Evolutionary conservation across 1,284 basidiomycete genomes (phyloP), one percentile per base, ranked within the genome.

Genomic region (Trametes sp.): DNA sequence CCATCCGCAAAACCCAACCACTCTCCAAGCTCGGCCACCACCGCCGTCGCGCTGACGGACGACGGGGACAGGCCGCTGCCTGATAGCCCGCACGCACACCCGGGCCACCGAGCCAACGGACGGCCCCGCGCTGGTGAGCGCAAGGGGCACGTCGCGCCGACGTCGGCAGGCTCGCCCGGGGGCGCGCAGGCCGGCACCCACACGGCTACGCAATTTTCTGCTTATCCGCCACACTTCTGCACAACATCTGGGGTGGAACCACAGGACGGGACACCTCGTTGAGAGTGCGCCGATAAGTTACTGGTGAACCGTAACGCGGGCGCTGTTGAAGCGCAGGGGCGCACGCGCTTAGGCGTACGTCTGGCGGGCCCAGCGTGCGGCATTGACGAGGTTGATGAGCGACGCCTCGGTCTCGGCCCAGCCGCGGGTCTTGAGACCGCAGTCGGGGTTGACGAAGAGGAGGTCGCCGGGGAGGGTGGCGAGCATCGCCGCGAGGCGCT

Each of bases 371-470:
- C 93, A 96, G 76, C 90, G 88, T 72, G 94, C 94, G 77, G 89
- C 94, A 69, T 87, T 86, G 75, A 98, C 97, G 74, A 97, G 86
- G 84, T 98, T 98, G 73, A 80, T 76, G 76, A 97, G 88, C 48
- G 93, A 92, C 70, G 90, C 87, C 83, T 98, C 93, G 62, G 95
- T 97, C 86, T 98, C 96, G 78, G 92, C 90, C 96, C 96, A 98
- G 69, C 89, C 93, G 84, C 96, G 95, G 73, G 95, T 97, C 87
- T 96, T 96, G 70, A 94, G 81, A 79, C 92, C 92, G 72, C 92
- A 94, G 77, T 94, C 92, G 65, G 98, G 97, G 87, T 98, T 98
- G 81, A 98, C 85, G 78, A 96, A 94, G 79, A 94, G 87, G 64
- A 95, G 84, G 66, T 90, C 85, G 71, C 85, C 83, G 65, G 92